phyloP scores from a whole-genome alignment of 129 eudicot species.

The Escallonia herrerae region DNA sequence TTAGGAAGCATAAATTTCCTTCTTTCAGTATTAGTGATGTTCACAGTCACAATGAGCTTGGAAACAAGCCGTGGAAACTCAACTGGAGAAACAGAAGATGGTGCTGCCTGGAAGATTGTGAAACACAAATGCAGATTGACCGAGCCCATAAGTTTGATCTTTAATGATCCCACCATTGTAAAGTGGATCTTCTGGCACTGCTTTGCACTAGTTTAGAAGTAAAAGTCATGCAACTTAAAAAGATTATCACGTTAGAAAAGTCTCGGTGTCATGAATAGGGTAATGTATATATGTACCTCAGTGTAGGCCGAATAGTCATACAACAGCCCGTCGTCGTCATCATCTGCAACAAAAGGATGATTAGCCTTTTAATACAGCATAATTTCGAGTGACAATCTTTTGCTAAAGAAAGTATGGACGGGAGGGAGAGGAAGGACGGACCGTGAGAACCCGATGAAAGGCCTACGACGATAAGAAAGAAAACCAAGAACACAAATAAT shows the following conservation, averaged over 20 bases:
- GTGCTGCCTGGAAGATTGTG: slow-evolving; percentile 39
- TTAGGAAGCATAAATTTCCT: no score
- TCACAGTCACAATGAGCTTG: neutral
- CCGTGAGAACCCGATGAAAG: slow-evolving; percentile 7
- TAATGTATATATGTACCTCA: slow-evolving; percentile 22
- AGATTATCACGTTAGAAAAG: neutral
- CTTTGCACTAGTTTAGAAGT: slow-evolving; percentile 30
- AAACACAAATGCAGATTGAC: slow-evolving; percentile 17
- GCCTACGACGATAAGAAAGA: slow-evolving; percentile 1
- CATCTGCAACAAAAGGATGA: slow-evolving; percentile 18
- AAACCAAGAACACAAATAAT: neutral
- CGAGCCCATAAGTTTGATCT: slow-evolving; percentile 9
- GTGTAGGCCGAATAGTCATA: slow-evolving; percentile 55
- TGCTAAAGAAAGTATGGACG: neutral
- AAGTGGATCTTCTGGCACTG: slow-evolving; percentile 40
- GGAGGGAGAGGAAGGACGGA: slow-evolving; percentile 15
- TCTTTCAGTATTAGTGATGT: no score
- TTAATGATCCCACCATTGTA: slow-evolving; percentile 49
- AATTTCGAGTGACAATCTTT: no score
- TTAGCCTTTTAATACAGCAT: neutral
- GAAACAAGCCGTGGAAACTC: slow-evolving; percentile 14
- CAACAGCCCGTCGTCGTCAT: neutral
- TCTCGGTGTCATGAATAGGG: no score
- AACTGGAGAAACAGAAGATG: slow-evolving; percentile 65
- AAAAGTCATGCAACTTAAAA: neutral